Evolutionary conservation across 2,329 filamentous ascomycete species (phyloP).

Genomic region (Leptographium radiaticola): DNA sequence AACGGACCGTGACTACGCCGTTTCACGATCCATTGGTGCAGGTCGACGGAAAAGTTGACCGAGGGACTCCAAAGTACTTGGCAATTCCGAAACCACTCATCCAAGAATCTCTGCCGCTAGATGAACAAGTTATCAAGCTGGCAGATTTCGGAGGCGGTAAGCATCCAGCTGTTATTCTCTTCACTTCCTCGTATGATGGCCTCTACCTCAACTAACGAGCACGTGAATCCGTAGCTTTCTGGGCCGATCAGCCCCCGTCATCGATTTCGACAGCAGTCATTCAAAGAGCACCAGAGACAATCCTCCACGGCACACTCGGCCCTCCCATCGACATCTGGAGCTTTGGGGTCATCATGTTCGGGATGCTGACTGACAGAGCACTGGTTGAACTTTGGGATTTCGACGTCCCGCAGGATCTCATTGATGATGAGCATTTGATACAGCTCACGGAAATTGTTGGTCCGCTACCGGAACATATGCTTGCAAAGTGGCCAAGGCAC

Average conservation of each 20-base stretch:
- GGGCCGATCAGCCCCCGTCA: neutral
- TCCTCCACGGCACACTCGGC: neutral
- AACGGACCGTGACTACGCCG: neutral
- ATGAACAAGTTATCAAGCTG: neutral
- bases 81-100: neutral
- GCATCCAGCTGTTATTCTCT: neutral
- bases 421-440: neutral
- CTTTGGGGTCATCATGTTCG: neutral
- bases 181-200: neutral
- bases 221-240: neutral
- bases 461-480: neutral
- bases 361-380: neutral
- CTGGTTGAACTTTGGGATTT: neutral
- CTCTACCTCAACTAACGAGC: neutral
- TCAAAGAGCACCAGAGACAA: neutral
- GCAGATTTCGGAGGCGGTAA: neutral
- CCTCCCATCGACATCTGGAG: slow-evolving; percentile 1
- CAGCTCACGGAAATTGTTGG: neutral
- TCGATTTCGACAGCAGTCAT: neutral
- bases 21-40: neutral
- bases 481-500: neutral
- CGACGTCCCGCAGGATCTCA: neutral
- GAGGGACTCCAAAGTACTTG: neutral
- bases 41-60: neutral
- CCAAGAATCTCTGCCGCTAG: neutral